A percentile compares a stretch with the other conserved stretches of the same genome.
Evolutionary conservation across 768 basidiomycete species (phyloP).

Genomic region (Aureoboletus auriporus): DNA sequence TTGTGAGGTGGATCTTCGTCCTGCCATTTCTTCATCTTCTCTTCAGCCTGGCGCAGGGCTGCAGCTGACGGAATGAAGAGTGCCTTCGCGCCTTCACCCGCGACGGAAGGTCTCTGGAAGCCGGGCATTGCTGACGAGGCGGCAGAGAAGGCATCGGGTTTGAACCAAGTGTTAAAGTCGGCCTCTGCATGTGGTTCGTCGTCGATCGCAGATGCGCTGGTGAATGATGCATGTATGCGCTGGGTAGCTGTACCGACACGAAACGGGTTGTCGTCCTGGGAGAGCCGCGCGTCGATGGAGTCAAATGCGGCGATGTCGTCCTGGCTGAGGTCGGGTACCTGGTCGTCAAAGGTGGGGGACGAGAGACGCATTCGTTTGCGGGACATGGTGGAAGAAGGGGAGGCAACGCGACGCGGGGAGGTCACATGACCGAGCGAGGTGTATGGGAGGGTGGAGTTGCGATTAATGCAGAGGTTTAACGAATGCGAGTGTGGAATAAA

Average conservation of each 20-base stretch:
- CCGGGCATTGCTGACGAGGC: conserved; percentile 25
- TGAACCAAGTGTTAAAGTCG: conserved; percentile 44
- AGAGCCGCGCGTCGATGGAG: conserved; percentile 42
- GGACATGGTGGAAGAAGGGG: conserved; percentile 21
- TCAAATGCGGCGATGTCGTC: conserved; percentile 56
- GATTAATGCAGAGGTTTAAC: too few relatives aligned
- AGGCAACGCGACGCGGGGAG: background rate
- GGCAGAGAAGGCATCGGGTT: conserved; percentile 36
- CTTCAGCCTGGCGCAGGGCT: conserved; percentile 53
- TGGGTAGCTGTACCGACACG: too few relatives aligned
- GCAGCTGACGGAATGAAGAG: conserved; percentile 49
- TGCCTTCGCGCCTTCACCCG: conserved; percentile 16
- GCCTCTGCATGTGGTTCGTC: too few relatives aligned
- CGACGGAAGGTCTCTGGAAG: conserved; percentile 17
- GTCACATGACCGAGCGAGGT: conserved; percentile 23
- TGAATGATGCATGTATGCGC: too few relatives aligned
- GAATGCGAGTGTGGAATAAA: too few relatives aligned
- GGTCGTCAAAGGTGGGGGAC: conserved; percentile 61
- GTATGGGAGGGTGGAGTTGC: too few relatives aligned
- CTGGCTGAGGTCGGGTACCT: conserved; percentile 47
- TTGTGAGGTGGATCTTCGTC: conserved; percentile 23
- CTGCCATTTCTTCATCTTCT: conserved; percentile 48
- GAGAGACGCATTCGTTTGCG: conserved; percentile 60
- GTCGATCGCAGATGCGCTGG: too few relatives aligned
- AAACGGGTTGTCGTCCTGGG: conserved; percentile 36